phyloP scores from a whole-genome alignment of 345 rosid genomes.

The Mercurialis annua region DNA sequence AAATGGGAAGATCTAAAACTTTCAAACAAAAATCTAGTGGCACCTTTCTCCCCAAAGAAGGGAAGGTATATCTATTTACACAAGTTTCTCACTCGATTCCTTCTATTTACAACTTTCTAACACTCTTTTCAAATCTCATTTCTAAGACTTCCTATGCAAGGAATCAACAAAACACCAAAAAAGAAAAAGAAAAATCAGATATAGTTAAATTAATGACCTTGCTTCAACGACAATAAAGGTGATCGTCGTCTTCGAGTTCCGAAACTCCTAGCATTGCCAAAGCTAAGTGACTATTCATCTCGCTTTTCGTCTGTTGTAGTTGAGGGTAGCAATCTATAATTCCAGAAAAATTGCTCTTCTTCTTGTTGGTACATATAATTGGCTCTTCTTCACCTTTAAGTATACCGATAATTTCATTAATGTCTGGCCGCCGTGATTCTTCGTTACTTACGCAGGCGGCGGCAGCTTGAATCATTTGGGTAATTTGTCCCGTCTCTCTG shows the following conservation, averaged over 20 bases:
- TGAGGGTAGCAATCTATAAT: constrained; percentile 59
- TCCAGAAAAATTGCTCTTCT: constrained; percentile 53
- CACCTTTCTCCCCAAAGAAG: constrained; percentile 3
- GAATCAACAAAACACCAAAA: constrained; percentile 16
- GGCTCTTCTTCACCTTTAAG: constrained; percentile 56
- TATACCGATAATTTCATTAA: constrained; percentile 50
- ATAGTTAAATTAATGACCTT: not conserved
- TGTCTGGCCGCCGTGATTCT: constrained; percentile 66
- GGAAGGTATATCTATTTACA: constrained; percentile 32
- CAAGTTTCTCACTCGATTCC: constrained; percentile 18
- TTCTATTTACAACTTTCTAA: constrained; percentile 36
- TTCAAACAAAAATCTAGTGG: not conserved
- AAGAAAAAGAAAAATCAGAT: not conserved
- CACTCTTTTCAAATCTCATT: constrained; percentile 14
- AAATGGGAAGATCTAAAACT: not conserved
- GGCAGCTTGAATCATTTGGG: constrained; percentile 70
- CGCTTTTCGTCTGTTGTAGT: constrained; percentile 59
- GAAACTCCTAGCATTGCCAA: constrained; percentile 87
- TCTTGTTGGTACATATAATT: constrained; percentile 33
- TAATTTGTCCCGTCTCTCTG: constrained; percentile 42
- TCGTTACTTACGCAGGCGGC: constrained; percentile 63
- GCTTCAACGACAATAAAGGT: constrained; percentile 49
- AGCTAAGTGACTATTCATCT: constrained; percentile 82
- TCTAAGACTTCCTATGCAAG: constrained; percentile 20
- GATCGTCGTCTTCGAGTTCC: constrained; percentile 62